Conservation (phyloP, 164 flowering plant genomes). For the Macadamia tetraphylla region DNA sequence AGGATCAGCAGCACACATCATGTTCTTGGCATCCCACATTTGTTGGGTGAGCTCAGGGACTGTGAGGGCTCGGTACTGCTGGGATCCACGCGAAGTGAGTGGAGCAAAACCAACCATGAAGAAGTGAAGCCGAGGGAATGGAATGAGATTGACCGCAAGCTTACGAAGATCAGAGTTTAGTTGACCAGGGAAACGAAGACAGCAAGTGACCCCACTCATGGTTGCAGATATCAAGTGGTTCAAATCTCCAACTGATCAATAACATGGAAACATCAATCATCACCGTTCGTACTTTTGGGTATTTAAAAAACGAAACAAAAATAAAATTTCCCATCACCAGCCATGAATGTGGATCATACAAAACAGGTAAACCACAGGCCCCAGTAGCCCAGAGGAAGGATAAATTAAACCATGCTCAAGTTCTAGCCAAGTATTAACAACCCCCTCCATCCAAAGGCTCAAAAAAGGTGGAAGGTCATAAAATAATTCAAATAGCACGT, state of each 20-base stretch:
- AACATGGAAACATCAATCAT: too few species aligned
- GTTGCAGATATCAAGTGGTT: constrained; percentile 42
- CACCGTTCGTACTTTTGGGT: too few species aligned
- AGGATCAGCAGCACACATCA: constrained; percentile 36
- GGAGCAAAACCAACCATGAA: constrained; percentile 37
- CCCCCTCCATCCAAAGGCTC: too few species aligned
- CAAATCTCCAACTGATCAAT: constrained; percentile 37
- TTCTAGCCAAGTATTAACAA: too few species aligned
- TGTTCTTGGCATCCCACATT: constrained; percentile 33
- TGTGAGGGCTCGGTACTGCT: constrained; percentile 43
- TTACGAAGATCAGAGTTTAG: constrained; percentile 40
- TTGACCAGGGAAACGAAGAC: constrained; percentile 45
- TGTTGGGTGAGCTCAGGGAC: constrained; percentile 45
- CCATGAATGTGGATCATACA: too few species aligned
- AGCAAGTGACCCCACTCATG: constrained; percentile 48
- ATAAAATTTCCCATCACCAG: too few species aligned
- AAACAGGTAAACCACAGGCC: too few species aligned
- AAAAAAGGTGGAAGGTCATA: too few species aligned
- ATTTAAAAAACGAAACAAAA: too few species aligned
- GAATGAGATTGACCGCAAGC: constrained; percentile 42
- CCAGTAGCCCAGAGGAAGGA: too few species aligned
- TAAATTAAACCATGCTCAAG: too few species aligned
- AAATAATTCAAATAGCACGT: too few species aligned
- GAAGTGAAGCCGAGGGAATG: constrained; percentile 47
- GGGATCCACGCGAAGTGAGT: constrained; percentile 38